Percentiles rank a stretch among this genome's conserved stretches.
phyloP scores from a whole-genome alignment of 352 stramenopile species.

The Pythium rhizo-oryzae region DNA sequence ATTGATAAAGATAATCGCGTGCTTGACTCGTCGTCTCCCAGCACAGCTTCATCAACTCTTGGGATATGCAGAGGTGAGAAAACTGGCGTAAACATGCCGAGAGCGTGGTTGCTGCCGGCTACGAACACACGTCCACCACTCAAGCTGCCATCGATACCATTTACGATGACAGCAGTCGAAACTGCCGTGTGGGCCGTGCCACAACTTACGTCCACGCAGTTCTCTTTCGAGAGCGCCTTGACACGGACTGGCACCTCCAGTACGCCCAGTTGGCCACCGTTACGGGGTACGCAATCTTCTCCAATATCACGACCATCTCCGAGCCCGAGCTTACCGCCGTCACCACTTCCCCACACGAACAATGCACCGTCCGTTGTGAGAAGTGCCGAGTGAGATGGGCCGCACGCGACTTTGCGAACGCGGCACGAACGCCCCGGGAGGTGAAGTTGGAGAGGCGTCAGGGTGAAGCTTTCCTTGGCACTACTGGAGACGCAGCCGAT shows the following conservation, averaged over 20 bases:
- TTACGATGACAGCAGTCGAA: slow-evolving; percentile 35
- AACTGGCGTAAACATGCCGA: slow-evolving; percentile 60
- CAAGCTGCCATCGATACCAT: slow-evolving; percentile 3
- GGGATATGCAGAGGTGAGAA: slow-evolving; percentile 44
- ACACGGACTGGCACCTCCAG: slow-evolving; percentile 49
- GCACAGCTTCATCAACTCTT: not conserved
- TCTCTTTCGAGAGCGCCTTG: slow-evolving; percentile 37
- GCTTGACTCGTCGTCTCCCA: not conserved
- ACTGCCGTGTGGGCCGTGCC: slow-evolving; percentile 65
- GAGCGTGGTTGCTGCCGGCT: slow-evolving; percentile 66
- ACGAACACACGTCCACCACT: slow-evolving; percentile 52
- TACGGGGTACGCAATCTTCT: slow-evolving; percentile 59
- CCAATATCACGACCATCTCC: slow-evolving; percentile 66
- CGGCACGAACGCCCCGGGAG: slow-evolving; percentile 26
- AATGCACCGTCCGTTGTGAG: slow-evolving; percentile 57
- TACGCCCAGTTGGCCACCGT: slow-evolving; percentile 47
- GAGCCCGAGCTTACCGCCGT: slow-evolving; percentile 71
- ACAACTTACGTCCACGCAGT: slow-evolving; percentile 71
- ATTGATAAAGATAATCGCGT: slow-evolving; percentile 9
- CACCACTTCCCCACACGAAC: slow-evolving; percentile 76
- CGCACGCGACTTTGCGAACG: slow-evolving; percentile 73
- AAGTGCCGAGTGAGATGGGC: slow-evolving; percentile 74
- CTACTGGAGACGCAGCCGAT: slow-evolving; percentile 38
- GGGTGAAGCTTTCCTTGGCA: slow-evolving; percentile 64
- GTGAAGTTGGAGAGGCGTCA: slow-evolving; percentile 49